Percentiles rank a stretch among this genome's conserved stretches.
phyloP scores from a whole-genome alignment of 805 yeast species.

The Kodamaea fukazawae region DNA sequence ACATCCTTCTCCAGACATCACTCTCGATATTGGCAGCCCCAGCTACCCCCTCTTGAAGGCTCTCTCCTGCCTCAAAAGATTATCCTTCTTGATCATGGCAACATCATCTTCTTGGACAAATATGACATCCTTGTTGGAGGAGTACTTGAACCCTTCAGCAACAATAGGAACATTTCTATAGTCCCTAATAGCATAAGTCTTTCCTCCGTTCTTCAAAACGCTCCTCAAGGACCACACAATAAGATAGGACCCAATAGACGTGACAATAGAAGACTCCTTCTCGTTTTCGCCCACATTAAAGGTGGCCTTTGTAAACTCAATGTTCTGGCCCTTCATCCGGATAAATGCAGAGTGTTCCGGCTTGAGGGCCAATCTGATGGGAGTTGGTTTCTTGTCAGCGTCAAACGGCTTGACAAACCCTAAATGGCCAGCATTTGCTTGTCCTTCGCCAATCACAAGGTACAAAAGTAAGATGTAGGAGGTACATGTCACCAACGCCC shows the following conservation, averaged over 20 bases:
- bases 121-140: conserved; percentile 66
- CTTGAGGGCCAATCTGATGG: conserved; percentile 60
- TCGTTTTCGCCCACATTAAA: conserved; percentile 70
- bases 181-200: conserved; percentile 61
- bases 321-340: conserved; percentile 45
- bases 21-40: too few species aligned
- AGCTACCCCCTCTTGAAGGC: neutral
- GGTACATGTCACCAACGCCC: conserved; percentile 77
- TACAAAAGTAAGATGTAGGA: conserved; percentile 71
- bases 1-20: too few species aligned
- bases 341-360: conserved; percentile 67
- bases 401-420: conserved; percentile 70
- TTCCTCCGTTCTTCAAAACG: conserved; percentile 32
- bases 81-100: conserved; percentile 59
- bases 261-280: conserved; percentile 67
- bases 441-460: conserved; percentile 57
- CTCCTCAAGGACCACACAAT: conserved; percentile 74
- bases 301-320: conserved; percentile 67
- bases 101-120: conserved; percentile 77
- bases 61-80: conserved; percentile 33
- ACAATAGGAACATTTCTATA: conserved; percentile 56
- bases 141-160: conserved; percentile 77
- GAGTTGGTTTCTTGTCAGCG: conserved; percentile 62
- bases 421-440: conserved; percentile 50
- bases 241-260: conserved; percentile 80